A percentile compares a stretch with the other conserved stretches of the same genome.
Evolutionary conservation across 2,329 filamentous ascomycete species (phyloP).

Genomic region (Dactylellina leptospora): DNA sequence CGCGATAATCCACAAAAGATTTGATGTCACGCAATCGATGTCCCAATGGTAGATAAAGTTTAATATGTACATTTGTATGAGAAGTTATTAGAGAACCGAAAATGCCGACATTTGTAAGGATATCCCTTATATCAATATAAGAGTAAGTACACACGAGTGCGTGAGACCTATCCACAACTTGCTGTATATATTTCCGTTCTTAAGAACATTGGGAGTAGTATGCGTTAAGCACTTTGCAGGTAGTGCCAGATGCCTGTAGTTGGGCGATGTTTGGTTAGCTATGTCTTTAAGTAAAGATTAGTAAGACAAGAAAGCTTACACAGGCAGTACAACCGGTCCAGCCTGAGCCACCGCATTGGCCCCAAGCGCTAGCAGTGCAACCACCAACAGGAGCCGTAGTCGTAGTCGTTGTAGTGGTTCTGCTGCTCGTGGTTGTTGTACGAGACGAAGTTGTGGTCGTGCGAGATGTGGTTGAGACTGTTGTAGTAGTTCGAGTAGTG

Average conservation of each 20-base stretch:
- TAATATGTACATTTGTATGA: no score
- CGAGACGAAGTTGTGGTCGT: not conserved
- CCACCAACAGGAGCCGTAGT: slow-evolving; percentile 1
- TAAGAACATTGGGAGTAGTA: slow-evolving; percentile 48
- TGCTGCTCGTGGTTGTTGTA: slow-evolving; percentile 8
- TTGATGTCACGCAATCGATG: no score
- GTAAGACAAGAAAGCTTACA: slow-evolving; percentile 25
- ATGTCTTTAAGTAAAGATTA: not conserved
- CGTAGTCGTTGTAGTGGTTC: slow-evolving; percentile 20
- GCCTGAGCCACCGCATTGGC: slow-evolving; percentile 39
- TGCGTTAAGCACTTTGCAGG: slow-evolving; percentile 36
- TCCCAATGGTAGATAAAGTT: no score
- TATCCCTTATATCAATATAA: no score
- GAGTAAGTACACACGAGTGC: no score
- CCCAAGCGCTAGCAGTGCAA: slow-evolving; percentile 31
- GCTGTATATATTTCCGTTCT: not conserved
- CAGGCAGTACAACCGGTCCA: slow-evolving; percentile 43
- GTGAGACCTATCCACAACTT: not conserved
- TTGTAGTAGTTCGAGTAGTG: not conserved
- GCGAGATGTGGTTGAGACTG: not conserved
- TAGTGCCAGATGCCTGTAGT: slow-evolving; percentile 24
- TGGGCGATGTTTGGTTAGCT: not conserved
- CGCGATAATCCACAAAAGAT: no score
- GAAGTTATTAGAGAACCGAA: no score
- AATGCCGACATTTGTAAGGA: no score